phyloP scores from a whole-genome alignment of 2,329 filamentous ascomycete species.

The Colletotrichum paranaense region DNA sequence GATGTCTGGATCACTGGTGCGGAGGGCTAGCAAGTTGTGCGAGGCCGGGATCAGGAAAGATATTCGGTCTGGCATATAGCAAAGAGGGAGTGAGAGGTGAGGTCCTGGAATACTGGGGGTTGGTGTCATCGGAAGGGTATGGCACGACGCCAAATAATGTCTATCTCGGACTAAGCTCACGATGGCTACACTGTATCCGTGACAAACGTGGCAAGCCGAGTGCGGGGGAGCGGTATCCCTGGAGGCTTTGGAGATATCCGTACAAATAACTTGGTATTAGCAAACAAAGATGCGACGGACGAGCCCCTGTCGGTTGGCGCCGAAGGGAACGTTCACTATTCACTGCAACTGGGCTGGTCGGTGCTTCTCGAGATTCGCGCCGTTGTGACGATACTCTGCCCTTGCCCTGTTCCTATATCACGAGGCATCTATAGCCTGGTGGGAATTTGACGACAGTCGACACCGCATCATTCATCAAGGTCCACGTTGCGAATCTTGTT shows the following conservation, averaged over 20 bases:
- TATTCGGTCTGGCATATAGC: not conserved
- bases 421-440: conserved; percentile 1
- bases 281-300: conserved; percentile 19
- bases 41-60: not conserved
- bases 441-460: not conserved
- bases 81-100: not conserved
- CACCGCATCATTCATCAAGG: not conserved
- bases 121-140: not conserved
- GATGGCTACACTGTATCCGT: conserved; percentile 23
- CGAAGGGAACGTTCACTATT: not conserved
- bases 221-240: conserved; percentile 20
- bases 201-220: not conserved
- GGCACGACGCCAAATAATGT: not conserved
- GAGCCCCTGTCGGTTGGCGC: conserved; percentile 22
- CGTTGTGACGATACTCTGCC: not conserved
- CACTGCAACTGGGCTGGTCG: not conserved
- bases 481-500: not conserved
- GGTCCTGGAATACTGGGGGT: not conserved
- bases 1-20: conserved; percentile 23
- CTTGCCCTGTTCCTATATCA: conserved; percentile 12
- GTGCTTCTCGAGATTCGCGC: not conserved
- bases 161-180: not conserved
- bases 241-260: not conserved
- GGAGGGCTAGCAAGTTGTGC: not conserved
- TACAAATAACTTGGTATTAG: not conserved